These are phyloP conservation scores for Apostasia ramifera DNA, from an alignment of 106 monocot genomes.

Conservation along the genomic window DNA sequence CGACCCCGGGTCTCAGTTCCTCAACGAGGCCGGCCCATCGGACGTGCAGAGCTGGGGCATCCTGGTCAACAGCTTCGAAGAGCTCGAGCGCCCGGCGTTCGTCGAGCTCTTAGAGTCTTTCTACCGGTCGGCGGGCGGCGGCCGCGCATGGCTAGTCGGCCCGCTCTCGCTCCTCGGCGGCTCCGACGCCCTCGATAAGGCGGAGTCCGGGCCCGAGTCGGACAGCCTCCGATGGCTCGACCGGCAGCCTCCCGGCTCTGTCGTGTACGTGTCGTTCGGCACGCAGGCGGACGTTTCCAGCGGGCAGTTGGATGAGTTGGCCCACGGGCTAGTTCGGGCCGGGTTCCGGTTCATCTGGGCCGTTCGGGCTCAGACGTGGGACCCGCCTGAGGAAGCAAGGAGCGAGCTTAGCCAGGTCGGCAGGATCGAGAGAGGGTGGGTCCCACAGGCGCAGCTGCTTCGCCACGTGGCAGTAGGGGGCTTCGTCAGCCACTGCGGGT, in stretches of 20 bases:
- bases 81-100: slow-evolving; percentile 4
- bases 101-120: background rate
- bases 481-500: slow-evolving; percentile 60
- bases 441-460: slow-evolving; percentile 32
- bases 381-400: slow-evolving; percentile 8
- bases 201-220: background rate
- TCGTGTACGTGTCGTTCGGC: slow-evolving; percentile 43
- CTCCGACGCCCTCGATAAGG: background rate
- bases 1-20: background rate
- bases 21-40: background rate
- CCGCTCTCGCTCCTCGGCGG: slow-evolving; percentile 1
- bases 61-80: slow-evolving; percentile 9
- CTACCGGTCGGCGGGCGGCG: slow-evolving; percentile 1
- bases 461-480: slow-evolving; percentile 22
- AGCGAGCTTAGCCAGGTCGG: background rate
- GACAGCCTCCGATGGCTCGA: slow-evolving; percentile 9
- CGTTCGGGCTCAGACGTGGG: slow-evolving; percentile 18
- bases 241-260: slow-evolving; percentile 9
- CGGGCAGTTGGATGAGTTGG: slow-evolving; percentile 27
- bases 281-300: slow-evolving; percentile 21
- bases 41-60: slow-evolving; percentile 3
- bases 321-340: slow-evolving; percentile 18
- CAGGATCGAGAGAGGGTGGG: slow-evolving; percentile 24
- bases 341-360: slow-evolving; percentile 27
- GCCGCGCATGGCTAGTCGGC: slow-evolving; percentile 10